Base-by-base conservation (phyloP, 2,329 filamentous ascomycete species). In the Bimuria novae-zelandiae region DNA sequence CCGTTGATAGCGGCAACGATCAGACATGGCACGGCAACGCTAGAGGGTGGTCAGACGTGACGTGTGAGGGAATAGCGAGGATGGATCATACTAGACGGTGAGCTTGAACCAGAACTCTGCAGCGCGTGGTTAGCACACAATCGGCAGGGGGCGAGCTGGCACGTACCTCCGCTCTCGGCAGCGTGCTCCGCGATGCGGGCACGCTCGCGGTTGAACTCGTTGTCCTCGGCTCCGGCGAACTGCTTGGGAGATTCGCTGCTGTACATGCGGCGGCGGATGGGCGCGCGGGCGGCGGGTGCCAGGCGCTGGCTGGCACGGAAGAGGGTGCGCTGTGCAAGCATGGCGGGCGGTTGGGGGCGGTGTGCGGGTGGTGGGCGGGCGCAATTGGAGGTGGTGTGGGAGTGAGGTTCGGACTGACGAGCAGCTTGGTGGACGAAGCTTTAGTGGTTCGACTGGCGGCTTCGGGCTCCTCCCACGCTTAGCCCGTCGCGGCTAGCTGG, bases 41-140 rank as follows among this genome's bases (percentile, higher is more conserved):
- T 96, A 73, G 41, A 23, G n/a, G n/a, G 50, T 56, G 55, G 65
- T 52, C 63, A 64, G 25, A 41, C 11, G 16, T 30, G 32, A 36
- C 14, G 29, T 27, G 47, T 47, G 46, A 27, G 36, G 32, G 33
- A n/a, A 55, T 14, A 36, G 36, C 33, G 62, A 61, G 49, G 41
- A 21, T 39, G 50, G 63, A 80, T n/a, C 89, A 79, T 90, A 97
- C 92, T 90, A 97, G 82, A 97, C 83, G 62, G 91, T 94, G 70
- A 97, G 88, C 84, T 95, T 97, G 78, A 85, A 87, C 94, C 94
- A 99, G 70, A 96, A 86, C 70, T 91, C 93, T 96, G 73, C 50
- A 8, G 27, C 37, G 22, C 30, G 29, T 16, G 19, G 33, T 56
- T 16, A 45, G 33, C 35, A 42, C 10, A 37, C 32, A 17, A 10